These are phyloP conservation scores for Rhodocollybia butyracea DNA, from an alignment of 768 basidiomycete genomes.

Conservation along the genomic window DNA sequence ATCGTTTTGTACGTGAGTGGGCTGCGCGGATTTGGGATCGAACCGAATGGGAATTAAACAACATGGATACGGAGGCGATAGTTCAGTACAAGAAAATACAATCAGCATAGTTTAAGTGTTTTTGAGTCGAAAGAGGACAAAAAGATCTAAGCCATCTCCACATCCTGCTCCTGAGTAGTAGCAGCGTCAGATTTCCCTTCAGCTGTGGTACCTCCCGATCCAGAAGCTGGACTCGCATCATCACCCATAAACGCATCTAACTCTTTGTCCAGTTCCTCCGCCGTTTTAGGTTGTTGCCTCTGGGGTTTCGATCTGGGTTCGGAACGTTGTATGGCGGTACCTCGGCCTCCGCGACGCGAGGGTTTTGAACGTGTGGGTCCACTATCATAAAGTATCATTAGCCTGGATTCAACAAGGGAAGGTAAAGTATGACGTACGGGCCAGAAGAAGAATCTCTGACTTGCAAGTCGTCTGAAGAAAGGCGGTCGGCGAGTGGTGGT, in stretches of 20 bases:
- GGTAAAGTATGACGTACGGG: slow-evolving; percentile 30
- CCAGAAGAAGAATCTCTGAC: slow-evolving; percentile 26
- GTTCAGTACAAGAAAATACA: no score
- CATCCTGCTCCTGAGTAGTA: slow-evolving; percentile 25
- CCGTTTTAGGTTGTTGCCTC: slow-evolving; percentile 68
- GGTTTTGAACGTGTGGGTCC: slow-evolving; percentile 44
- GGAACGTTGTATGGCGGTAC: slow-evolving; percentile 21
- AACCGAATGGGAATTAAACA: no score
- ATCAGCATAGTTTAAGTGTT: no score
- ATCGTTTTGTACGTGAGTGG: no score
- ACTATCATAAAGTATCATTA: slow-evolving; percentile 13
- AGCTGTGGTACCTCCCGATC: slow-evolving; percentile 12
- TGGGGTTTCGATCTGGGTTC: slow-evolving; percentile 20
- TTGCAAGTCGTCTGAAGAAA: slow-evolving; percentile 44
- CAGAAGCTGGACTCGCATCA: no score
- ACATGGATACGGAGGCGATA: no score
- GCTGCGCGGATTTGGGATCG: no score
- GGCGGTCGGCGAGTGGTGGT: slow-evolving; percentile 63
- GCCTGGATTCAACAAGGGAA: background rate
- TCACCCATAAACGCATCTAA: slow-evolving; percentile 85
- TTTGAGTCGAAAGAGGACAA: no score
- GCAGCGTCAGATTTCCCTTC: background rate
- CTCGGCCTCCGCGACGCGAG: slow-evolving; percentile 31
- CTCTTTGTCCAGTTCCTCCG: slow-evolving; percentile 84
- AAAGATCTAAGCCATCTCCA: slow-evolving; percentile 36